Percentiles rank a stretch among this genome's conserved stretches.
phyloP scores from a whole-genome alignment of 805 yeast genomes.

The Nadsonia fulvescens region DNA sequence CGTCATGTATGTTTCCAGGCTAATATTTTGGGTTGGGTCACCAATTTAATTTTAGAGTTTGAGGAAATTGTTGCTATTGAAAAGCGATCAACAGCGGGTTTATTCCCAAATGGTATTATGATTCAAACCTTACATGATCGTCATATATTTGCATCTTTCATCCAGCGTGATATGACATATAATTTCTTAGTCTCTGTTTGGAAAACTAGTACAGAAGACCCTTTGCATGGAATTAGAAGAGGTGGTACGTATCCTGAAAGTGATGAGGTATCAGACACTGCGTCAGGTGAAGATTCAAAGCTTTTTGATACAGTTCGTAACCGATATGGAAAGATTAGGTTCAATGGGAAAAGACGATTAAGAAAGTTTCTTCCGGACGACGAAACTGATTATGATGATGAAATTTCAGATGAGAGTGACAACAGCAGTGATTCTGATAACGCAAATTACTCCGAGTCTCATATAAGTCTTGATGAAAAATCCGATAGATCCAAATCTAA shows the following conservation, averaged over 20 bases:
- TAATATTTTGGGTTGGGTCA: slow-evolving; percentile 78
- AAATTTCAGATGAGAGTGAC: slow-evolving; percentile 1
- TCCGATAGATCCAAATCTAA: slow-evolving; percentile 1
- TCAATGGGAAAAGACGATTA: not conserved
- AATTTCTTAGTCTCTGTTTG: slow-evolving; percentile 54
- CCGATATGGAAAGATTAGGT: not conserved
- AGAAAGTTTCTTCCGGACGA: slow-evolving; percentile 3
- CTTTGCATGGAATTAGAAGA: slow-evolving; percentile 1
- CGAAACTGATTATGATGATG: slow-evolving; percentile 6
- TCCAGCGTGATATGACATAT: slow-evolving; percentile 61
- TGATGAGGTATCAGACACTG: slow-evolving; percentile 4
- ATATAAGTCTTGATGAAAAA: no score
- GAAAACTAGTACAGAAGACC: slow-evolving; percentile 23
- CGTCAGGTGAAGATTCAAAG: not conserved
- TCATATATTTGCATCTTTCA: slow-evolving; percentile 74
- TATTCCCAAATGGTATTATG: slow-evolving; percentile 78
- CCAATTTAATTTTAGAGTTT: slow-evolving; percentile 54
- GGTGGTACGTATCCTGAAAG: slow-evolving; percentile 1
- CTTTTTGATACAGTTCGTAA: not conserved
- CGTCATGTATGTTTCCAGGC: slow-evolving; percentile 72
- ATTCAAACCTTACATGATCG: slow-evolving; percentile 44
- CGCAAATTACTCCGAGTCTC: no score
- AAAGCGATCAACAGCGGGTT: slow-evolving; percentile 69
- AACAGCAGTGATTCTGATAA: not conserved
- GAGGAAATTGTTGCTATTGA: slow-evolving; percentile 59